Percentiles rank a stretch among this genome's conserved stretches.
Evolutionary conservation across 2,329 filamentous ascomycete genomes (phyloP).

Genomic region (Aspergillus nomiae): DNA sequence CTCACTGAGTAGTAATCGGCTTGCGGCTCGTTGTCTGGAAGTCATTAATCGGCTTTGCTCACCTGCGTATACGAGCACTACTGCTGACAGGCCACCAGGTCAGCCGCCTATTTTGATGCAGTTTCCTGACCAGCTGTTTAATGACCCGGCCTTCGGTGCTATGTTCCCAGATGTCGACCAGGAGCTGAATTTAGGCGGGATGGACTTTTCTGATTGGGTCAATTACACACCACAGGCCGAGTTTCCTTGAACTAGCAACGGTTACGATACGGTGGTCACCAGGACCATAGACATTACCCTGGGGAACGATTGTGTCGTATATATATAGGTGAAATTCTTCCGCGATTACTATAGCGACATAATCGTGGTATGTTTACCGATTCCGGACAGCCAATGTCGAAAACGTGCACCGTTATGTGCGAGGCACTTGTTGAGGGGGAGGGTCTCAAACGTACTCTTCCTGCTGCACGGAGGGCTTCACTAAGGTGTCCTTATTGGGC

Average conservation of each 20-base stretch:
- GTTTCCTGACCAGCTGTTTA: slow-evolving; percentile 41
- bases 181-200: slow-evolving; percentile 31
- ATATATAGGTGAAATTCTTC: not conserved
- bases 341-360: not conserved
- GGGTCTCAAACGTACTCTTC: slow-evolving; percentile 18
- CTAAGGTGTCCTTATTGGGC: slow-evolving; percentile 20
- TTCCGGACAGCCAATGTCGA: not conserved
- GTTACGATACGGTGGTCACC: not conserved
- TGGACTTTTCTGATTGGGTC: slow-evolving; percentile 46
- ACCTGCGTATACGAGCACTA: slow-evolving; percentile 26
- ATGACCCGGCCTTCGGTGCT: slow-evolving; percentile 35
- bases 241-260: slow-evolving; percentile 11
- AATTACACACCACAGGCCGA: slow-evolving; percentile 35
- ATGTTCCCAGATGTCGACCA: slow-evolving; percentile 39
- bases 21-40: slow-evolving; percentile 42
- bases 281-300: not conserved
- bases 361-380: not conserved
- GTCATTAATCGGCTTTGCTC: slow-evolving; percentile 43
- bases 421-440: not conserved
- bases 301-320: not conserved
- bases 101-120: slow-evolving; percentile 36
- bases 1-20: slow-evolving; percentile 40
- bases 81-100: slow-evolving; percentile 17
- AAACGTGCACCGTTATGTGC: not conserved
- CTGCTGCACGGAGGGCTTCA: slow-evolving; percentile 26